Conservation (phyloP, 768 basidiomycete genomes). For the Kondoa subrosea region DNA sequence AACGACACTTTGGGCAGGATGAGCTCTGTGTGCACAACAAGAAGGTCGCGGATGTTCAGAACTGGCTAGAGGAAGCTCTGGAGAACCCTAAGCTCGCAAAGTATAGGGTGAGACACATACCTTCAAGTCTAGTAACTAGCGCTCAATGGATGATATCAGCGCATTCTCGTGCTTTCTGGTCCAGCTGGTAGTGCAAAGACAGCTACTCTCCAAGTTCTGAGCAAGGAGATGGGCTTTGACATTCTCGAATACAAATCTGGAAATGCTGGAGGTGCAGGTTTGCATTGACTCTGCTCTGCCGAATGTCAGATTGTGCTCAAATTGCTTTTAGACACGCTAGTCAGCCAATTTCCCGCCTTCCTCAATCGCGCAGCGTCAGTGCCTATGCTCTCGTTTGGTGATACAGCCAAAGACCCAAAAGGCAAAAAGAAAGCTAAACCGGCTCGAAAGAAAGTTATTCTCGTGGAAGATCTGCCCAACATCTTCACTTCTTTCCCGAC, state of each 20-base stretch:
- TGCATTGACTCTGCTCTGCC: background rate
- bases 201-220: constrained; percentile 57
- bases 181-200: constrained; percentile 86
- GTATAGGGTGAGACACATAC: constrained; percentile 47
- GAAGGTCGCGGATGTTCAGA: constrained; percentile 31
- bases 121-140: background rate
- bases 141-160: constrained; percentile 35
- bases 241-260: constrained; percentile 63
- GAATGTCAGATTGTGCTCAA: background rate
- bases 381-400: constrained; percentile 38
- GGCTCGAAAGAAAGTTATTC: constrained; percentile 16
- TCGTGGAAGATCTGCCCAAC: constrained; percentile 50
- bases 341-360: constrained; percentile 23
- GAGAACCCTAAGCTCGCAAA: constrained; percentile 40
- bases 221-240: constrained; percentile 56
- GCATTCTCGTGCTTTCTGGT: constrained; percentile 69
- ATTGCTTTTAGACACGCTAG: constrained; percentile 18
- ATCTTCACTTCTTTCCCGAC: constrained; percentile 54
- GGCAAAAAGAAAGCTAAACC: background rate
- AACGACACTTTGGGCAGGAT: background rate
- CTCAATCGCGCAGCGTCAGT: constrained; percentile 49
- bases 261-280: constrained; percentile 17
- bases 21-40: constrained; percentile 29
- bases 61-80: constrained; percentile 27
- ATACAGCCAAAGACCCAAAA: constrained; percentile 8